Conservation (phyloP, 2,329 filamentous ascomycete genomes). For the Fusarium lyarnte region DNA sequence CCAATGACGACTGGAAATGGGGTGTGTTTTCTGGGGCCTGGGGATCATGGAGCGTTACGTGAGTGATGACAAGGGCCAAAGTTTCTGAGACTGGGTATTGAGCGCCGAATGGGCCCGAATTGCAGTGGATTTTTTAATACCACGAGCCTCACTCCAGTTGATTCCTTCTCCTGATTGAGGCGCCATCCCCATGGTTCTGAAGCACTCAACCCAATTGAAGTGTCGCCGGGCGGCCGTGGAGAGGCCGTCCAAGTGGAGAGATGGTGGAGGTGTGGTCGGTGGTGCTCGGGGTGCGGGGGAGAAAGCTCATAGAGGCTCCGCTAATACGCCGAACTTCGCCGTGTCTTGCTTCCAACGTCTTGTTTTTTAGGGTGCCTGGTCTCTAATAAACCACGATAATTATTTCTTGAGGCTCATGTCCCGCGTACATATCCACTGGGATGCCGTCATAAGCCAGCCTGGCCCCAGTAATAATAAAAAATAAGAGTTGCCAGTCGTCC, state of each 20-base stretch:
- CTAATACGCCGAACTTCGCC: slow-evolving; percentile 44
- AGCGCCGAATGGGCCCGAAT: slow-evolving; percentile 28
- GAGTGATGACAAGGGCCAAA: slow-evolving; percentile 16
- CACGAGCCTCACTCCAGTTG: slow-evolving; percentile 26
- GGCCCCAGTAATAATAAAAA: slow-evolving; percentile 4
- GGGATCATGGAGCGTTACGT: slow-evolving; percentile 32
- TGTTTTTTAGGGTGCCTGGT: slow-evolving; percentile 2
- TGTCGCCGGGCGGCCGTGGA: slow-evolving; percentile 34
- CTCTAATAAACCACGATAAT: neutral
- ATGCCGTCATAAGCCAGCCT: slow-evolving; percentile 32
- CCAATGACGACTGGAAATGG: slow-evolving; percentile 36
- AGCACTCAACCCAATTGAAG: slow-evolving; percentile 29
- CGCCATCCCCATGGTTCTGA: slow-evolving; percentile 23
- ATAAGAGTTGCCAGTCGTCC: neutral
- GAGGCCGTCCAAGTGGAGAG: slow-evolving; percentile 35
- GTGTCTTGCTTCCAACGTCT: slow-evolving; percentile 27
- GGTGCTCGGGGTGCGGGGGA: slow-evolving; percentile 41
- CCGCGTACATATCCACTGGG: slow-evolving; percentile 13
- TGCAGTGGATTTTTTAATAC: slow-evolving; percentile 27
- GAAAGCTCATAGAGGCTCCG: slow-evolving; percentile 37
- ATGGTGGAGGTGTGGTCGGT: slow-evolving; percentile 32
- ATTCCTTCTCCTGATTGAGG: slow-evolving; percentile 24
- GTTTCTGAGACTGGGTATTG: slow-evolving; percentile 2
- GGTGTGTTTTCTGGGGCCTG: slow-evolving; percentile 11
- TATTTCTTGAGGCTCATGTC: slow-evolving; percentile 14